Evolutionary conservation across 2,329 filamentous ascomycete genomes (phyloP), one percentile per base, ranked within the genome.

Genomic region (Penicillium sumatraense): DNA sequence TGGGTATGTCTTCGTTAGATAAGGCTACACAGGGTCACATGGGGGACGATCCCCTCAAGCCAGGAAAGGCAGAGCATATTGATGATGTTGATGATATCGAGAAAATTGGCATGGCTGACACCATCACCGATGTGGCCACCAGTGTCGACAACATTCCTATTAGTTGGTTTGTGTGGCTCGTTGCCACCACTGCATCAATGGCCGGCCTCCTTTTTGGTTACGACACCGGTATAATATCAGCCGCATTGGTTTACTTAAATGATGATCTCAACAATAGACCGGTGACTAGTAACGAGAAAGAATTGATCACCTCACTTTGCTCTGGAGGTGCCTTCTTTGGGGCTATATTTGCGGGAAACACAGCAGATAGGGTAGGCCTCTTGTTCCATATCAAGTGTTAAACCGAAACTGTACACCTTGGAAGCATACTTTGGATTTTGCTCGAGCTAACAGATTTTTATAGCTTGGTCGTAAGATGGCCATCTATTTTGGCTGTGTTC

Each of bases 271-370:
- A 75, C 24, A 69, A 74, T 27, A 68, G 68, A 7, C 61, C 62
- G 2, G 66, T 80, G 4, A 70, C 60, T 23, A 72, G 76, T 4
- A 73, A 70, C 3, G 79, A 83, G 56, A 77, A 80, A 58, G 80
- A 83, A 59, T 69, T 83, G 24, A 75, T 83, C 31, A 83, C 81
- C 1, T 82, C 81, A 0, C 73, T 83, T 16, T 81, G 77, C 18
- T 80, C 77, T 6, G 80, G 76, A 27, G 81, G 76, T 33, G 78
- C 79, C 2, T 75, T 81, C 42, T 62, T 80, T 11, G 78, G 78
- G 8, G 75, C 77, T 51, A 69, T 77, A 24, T 62, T 72, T 49
- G 73, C 72, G 14, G 73, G 73, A 23, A 58, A 67, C 18, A 70
- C 66, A 0, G 75, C 75, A 5, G 75, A 79, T 54, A 62, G 56